phyloP scores from a whole-genome alignment of 805 yeast species.

The Naumovozyma castellii region DNA sequence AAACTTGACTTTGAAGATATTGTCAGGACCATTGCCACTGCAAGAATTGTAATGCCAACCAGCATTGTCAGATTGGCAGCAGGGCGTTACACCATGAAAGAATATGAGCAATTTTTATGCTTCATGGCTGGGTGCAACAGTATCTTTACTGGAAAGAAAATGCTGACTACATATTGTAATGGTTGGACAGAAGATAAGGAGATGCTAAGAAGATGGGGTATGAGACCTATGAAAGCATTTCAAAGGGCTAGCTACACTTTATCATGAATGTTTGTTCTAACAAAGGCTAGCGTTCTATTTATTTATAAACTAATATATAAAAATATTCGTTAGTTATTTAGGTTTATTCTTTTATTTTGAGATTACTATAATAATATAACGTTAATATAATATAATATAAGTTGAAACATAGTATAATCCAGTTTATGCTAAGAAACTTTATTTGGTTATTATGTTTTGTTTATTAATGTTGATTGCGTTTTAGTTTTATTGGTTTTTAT shows the following conservation, averaged over 20 bases:
- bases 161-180: constrained; percentile 74
- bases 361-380: not conserved
- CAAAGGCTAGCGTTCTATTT: too few species aligned
- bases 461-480: not conserved
- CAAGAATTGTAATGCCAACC: constrained; percentile 63
- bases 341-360: constrained; percentile 1
- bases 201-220: constrained; percentile 64
- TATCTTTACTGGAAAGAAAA: constrained; percentile 69
- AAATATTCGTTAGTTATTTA: too few species aligned
- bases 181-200: constrained; percentile 76
- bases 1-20: constrained; percentile 51
- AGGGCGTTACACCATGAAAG: constrained; percentile 74
- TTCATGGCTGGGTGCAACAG: constrained; percentile 76
- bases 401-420: not conserved
- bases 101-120: constrained; percentile 62
- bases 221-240: constrained; percentile 46
- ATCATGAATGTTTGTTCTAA: too few species aligned
- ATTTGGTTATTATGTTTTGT: too few species aligned
- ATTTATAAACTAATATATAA: too few species aligned
- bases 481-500: not conserved
- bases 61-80: constrained; percentile 69
- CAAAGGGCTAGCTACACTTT: not conserved
- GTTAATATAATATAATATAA: not conserved
- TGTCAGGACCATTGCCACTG: constrained; percentile 64
- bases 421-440: too few species aligned